Evolutionary conservation across 371 early-diverging fungal species (phyloP).

Genomic region (Saksenaea vasiformis): DNA sequence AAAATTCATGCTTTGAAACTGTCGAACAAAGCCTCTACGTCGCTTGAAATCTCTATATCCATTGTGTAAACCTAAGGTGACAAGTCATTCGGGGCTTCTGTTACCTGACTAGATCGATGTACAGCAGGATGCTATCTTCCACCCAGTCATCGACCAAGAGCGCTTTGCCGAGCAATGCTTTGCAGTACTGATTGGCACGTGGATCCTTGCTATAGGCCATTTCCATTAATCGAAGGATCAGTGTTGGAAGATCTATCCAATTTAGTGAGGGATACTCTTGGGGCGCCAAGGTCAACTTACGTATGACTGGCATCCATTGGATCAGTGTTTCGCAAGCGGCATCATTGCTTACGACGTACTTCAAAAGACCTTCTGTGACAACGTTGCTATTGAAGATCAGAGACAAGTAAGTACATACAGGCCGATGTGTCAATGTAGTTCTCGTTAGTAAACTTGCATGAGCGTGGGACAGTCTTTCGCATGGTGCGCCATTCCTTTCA

Average conservation of each 20-base stretch:
- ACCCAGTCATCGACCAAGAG: conserved; percentile 8
- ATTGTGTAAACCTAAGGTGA: not conserved
- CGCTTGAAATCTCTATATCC: not conserved
- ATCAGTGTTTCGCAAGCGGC: not conserved
- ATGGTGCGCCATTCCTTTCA: not conserved
- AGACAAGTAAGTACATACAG: not conserved
- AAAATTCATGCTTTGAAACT: not conserved
- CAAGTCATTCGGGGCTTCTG: too few species aligned
- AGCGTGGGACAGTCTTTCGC: not conserved
- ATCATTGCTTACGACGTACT: not conserved
- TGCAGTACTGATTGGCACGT: conserved; percentile 16
- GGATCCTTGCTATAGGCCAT: conserved; percentile 9
- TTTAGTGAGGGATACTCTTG: not conserved
- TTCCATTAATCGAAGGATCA: conserved; percentile 8
- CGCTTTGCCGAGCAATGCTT: conserved; percentile 18
- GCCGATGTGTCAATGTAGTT: not conserved
- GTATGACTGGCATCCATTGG: not conserved
- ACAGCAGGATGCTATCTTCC: conserved; percentile 12
- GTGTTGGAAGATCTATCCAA: conserved; percentile 3
- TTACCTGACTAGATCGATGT: conserved; percentile 16
- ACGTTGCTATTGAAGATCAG: not conserved
- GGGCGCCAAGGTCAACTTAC: not conserved
- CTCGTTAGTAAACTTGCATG: conserved; percentile 1
- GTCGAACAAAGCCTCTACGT: not conserved
- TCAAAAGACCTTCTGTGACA: not conserved